These are phyloP conservation scores for Bjerkandera adusta DNA, from an alignment of 1,284 basidiomycete genomes.

Conservation along the genomic window DNA sequence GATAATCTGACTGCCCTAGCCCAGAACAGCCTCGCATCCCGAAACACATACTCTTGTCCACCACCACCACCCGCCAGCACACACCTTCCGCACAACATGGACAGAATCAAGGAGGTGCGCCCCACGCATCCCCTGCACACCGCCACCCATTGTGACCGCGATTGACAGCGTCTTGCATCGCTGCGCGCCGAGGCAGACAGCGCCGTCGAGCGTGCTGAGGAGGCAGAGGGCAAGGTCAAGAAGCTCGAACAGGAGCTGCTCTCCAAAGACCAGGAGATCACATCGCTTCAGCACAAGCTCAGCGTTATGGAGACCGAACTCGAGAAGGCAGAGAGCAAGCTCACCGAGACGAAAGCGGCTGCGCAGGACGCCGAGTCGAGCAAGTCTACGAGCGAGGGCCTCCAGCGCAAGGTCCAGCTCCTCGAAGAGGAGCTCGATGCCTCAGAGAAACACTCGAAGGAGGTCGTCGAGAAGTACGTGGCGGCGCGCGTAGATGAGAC, in stretches of 20 bases:
- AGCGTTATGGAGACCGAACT: conserved; percentile 69
- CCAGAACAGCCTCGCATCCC: conserved; percentile 22
- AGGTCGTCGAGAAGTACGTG: conserved; percentile 94
- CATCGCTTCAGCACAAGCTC: conserved; percentile 81
- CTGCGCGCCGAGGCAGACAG: conserved; percentile 88
- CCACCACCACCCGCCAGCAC: conserved; percentile 16
- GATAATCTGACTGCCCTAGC: conserved; percentile 27
- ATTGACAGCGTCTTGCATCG: conserved; percentile 57
- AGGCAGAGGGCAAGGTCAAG: conserved; percentile 87
- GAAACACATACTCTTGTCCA: conserved; percentile 12
- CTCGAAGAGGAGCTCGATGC: conserved; percentile 95
- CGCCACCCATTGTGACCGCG: background rate
- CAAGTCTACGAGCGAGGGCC: conserved; percentile 74
- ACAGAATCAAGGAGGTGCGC: conserved; percentile 73
- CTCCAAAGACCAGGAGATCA: conserved; percentile 86
- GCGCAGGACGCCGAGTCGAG: conserved; percentile 74
- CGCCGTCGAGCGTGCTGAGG: conserved; percentile 78
- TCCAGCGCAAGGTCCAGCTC: conserved; percentile 85
- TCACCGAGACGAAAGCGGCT: conserved; percentile 69
- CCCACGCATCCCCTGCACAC: background rate
- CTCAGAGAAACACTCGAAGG: conserved; percentile 96
- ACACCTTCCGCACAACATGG: conserved; percentile 40
- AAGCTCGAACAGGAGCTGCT: conserved; percentile 78
- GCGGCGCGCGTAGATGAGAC: conserved; percentile 5
- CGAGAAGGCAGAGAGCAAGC: conserved; percentile 75